These are phyloP conservation scores for Ceratobasidium papillatum DNA, from an alignment of 1,284 basidiomycete species.

Conservation along the genomic window DNA sequence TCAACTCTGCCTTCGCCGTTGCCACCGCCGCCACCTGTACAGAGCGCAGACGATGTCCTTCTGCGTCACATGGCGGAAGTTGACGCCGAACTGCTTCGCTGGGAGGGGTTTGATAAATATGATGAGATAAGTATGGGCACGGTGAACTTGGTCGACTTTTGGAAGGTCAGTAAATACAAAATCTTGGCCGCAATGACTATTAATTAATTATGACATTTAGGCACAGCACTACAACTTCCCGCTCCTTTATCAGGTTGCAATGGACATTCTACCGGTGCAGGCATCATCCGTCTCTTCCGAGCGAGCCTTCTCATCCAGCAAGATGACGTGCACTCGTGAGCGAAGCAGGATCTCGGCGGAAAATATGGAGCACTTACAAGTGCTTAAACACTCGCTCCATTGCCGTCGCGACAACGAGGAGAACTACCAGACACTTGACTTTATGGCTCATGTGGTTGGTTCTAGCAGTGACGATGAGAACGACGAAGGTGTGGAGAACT, in stretches of 20 bases:
- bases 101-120: not conserved
- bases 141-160: not conserved
- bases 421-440: not conserved
- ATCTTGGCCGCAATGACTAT: not conserved
- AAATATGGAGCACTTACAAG: not conserved
- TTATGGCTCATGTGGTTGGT: conserved; percentile 5
- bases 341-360: conserved; percentile 1
- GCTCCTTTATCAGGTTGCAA: not conserved
- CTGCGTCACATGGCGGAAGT: not conserved
- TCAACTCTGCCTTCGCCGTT: not conserved
- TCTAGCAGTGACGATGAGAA: not conserved
- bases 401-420: not conserved
- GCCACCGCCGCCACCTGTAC: not conserved
- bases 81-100: not conserved
- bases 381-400: conserved; percentile 2
- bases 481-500: not conserved
- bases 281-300: no score
- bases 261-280: not conserved
- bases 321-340: not conserved
- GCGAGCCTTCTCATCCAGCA: no score
- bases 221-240: not conserved
- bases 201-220: not conserved
- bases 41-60: not conserved
- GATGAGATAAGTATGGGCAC: not conserved
- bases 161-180: not conserved